Evolutionary conservation across 2,329 filamentous ascomycete genomes (phyloP).

Genomic region (Emergomyces africanus): DNA sequence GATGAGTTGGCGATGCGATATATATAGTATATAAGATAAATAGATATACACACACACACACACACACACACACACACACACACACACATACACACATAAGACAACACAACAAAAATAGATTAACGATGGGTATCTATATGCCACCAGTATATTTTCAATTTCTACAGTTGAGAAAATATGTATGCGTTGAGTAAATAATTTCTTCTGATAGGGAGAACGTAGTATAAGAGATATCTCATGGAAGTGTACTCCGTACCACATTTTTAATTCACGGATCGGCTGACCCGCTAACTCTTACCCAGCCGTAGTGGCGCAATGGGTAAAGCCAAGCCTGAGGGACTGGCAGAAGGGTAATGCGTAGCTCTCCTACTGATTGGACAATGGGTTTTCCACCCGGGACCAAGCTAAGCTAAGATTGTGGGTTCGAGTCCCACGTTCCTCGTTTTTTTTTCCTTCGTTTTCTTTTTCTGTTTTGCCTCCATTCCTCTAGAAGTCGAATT

Average conservation of each 20-base stretch:
- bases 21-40: not conserved
- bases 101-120: not conserved
- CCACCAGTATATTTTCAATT: not conserved
- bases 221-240: too few species aligned
- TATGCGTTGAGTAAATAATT: too few species aligned
- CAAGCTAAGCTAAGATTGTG: slow-evolving; percentile 12
- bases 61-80: not conserved
- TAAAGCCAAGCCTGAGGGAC: slow-evolving; percentile 6
- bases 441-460: slow-evolving; percentile 4
- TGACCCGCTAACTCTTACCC: not conserved
- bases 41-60: not conserved
- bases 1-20: not conserved
- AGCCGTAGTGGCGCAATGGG: not conserved
- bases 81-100: too few species aligned
- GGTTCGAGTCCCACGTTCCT: slow-evolving; percentile 13
- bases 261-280: not conserved
- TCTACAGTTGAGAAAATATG: too few species aligned
- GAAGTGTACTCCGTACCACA: too few species aligned
- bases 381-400: not conserved
- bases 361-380: slow-evolving; percentile 10
- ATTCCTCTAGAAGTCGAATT: not conserved
- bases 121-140: not conserved
- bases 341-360: slow-evolving; percentile 14
- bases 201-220: too few species aligned
- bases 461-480: not conserved